phyloP scores from a whole-genome alignment of 139 green algal genomes.

The Auxenochlorella pyrenoidosa region DNA sequence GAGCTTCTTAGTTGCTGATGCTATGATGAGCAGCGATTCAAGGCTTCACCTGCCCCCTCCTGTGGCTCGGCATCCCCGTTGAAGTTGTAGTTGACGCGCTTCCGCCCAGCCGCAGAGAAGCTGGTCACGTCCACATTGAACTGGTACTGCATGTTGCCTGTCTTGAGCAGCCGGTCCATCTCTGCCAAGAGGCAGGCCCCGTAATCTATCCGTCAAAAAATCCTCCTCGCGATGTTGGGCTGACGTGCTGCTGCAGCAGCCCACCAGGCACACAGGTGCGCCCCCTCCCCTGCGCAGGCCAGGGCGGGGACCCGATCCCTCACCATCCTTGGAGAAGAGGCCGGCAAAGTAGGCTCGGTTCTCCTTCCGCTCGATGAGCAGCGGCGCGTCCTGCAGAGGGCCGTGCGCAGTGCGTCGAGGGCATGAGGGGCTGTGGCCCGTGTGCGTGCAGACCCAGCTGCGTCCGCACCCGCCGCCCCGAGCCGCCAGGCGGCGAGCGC shows the following conservation, averaged over 20 bases:
- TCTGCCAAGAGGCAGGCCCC: slow-evolving; percentile 40
- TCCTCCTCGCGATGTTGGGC: too few species aligned
- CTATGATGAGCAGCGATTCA: too few species aligned
- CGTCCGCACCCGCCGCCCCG: too few species aligned
- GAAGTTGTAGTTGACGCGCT: slow-evolving; percentile 66
- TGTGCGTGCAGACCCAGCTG: too few species aligned
- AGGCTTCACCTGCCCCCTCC: not conserved
- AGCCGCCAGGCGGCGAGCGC: too few species aligned
- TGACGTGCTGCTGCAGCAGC: not conserved
- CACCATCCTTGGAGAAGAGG: slow-evolving; percentile 50
- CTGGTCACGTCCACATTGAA: slow-evolving; percentile 74
- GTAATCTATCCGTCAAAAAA: too few species aligned
- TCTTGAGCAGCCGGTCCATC: slow-evolving; percentile 51
- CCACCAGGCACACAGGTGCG: too few species aligned
- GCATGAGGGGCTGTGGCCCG: not conserved
- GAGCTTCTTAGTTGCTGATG: too few species aligned
- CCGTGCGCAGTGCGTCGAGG: not conserved
- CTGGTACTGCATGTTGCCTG: slow-evolving; percentile 59
- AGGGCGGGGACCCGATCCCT: too few species aligned
- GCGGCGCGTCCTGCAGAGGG: slow-evolving; percentile 32
- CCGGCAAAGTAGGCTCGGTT: slow-evolving; percentile 49
- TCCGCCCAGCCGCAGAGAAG: slow-evolving; percentile 27
- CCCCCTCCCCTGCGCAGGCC: too few species aligned
- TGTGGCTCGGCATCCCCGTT: slow-evolving; percentile 31
- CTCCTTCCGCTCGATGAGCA: slow-evolving; percentile 57